A percentile compares a stretch with the other conserved stretches of the same genome.
phyloP scores from a whole-genome alignment of 192 early-diverging fungal species.

The Ramicandelaber brevisporus region DNA sequence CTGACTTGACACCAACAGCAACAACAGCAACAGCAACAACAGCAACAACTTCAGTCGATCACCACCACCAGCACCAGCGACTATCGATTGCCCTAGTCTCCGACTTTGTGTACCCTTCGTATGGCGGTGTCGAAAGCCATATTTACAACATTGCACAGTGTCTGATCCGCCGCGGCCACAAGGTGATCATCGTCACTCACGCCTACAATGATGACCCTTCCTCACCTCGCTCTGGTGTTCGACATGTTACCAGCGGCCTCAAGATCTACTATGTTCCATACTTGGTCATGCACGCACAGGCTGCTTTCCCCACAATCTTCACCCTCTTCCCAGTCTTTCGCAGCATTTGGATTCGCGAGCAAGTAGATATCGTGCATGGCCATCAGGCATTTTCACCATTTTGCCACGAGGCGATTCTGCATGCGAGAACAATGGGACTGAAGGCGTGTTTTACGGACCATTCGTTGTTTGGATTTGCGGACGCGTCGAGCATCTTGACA shows the following conservation, averaged over 20 bases:
- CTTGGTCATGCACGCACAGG: constrained; percentile 60
- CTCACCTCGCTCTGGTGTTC: constrained; percentile 47
- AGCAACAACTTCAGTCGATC: too few species aligned
- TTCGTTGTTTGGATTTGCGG: constrained; percentile 89
- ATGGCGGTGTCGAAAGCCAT: constrained; percentile 90
- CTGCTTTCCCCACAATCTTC: constrained; percentile 72
- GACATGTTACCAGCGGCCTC: constrained; percentile 72
- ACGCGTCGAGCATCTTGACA: constrained; percentile 69
- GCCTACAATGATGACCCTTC: constrained; percentile 52
- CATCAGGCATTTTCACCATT: constrained; percentile 86
- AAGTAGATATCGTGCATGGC: constrained; percentile 86
- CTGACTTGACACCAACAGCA: too few species aligned
- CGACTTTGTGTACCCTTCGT: constrained; percentile 94
- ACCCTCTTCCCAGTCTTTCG: constrained; percentile 81
- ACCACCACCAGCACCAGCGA: too few species aligned
- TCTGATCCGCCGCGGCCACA: constrained; percentile 76
- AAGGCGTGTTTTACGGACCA: constrained; percentile 91
- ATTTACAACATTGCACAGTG: constrained; percentile 74
- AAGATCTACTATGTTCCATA: constrained; percentile 91
- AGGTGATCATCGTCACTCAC: constrained; percentile 88
- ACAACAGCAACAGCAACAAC: too few species aligned
- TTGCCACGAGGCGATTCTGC: constrained; percentile 87
- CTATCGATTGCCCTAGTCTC: too few species aligned
- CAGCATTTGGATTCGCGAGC: constrained; percentile 70
- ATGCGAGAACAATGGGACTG: constrained; percentile 86